A percentile compares a stretch with the other conserved stretches of the same genome.
Conservation (phyloP, 768 basidiomycete species). For the Fibroporia radiculosa region DNA sequence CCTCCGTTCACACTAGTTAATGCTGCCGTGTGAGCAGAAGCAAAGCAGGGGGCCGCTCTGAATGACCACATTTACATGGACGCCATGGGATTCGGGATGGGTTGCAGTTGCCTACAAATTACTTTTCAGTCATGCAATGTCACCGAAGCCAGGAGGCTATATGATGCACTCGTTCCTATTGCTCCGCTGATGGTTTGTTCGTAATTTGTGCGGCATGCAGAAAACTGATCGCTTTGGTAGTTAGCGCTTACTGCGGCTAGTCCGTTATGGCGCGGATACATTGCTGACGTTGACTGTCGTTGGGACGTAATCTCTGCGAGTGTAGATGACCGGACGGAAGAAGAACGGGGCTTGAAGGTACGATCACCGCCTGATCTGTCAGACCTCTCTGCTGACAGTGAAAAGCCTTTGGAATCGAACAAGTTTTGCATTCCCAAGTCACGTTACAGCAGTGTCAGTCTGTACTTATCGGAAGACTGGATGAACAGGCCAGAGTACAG, state of each 20-base stretch:
- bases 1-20: background rate
- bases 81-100: slow-evolving; percentile 99
- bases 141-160: slow-evolving; percentile 83
- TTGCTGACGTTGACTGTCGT: slow-evolving; percentile 95
- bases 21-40: slow-evolving; percentile 52
- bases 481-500: slow-evolving; percentile 92
- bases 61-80: slow-evolving; percentile 94
- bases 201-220: background rate
- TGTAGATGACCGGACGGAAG: slow-evolving; percentile 93
- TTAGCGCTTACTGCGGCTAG: slow-evolving; percentile 92
- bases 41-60: slow-evolving; percentile 82
- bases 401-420: slow-evolving; percentile 72
- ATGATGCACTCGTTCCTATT: slow-evolving; percentile 92
- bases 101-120: slow-evolving; percentile 94
- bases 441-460: slow-evolving; percentile 91
- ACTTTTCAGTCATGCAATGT: slow-evolving; percentile 98
- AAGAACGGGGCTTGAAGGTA: slow-evolving; percentile 87
- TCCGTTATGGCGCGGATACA: slow-evolving; percentile 89
- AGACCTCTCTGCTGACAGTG: slow-evolving; percentile 2
- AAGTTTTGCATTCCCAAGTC: slow-evolving; percentile 88
- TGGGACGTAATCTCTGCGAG: slow-evolving; percentile 99
- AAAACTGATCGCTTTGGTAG: slow-evolving; percentile 31
- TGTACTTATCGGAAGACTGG: slow-evolving; percentile 84
- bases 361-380: slow-evolving; percentile 4
- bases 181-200: slow-evolving; percentile 84